A percentile compares a stretch with the other conserved stretches of the same genome.
phyloP scores from a whole-genome alignment of 208 protist genomes.

The Acanthamoeba triangularis region DNA sequence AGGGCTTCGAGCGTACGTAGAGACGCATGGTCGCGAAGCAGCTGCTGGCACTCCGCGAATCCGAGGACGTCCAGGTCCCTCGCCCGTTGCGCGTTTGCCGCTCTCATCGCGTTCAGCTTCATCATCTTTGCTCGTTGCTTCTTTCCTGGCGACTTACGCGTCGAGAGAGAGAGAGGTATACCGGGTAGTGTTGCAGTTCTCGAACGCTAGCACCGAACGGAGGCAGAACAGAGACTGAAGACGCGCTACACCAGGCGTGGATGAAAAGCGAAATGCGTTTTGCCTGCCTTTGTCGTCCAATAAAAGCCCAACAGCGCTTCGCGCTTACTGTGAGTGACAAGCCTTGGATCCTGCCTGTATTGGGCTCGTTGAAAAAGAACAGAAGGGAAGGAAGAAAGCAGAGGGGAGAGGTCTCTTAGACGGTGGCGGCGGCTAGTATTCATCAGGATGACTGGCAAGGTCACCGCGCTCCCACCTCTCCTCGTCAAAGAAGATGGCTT shows the following conservation, averaged over 20 bases:
- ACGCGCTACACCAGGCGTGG: background rate
- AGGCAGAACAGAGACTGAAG: background rate
- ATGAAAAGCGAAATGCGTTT: background rate
- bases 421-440: background rate
- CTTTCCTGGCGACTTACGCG: background rate
- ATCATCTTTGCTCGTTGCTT: background rate
- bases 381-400: background rate
- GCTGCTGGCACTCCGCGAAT: background rate
- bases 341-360: background rate
- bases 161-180: too few relatives aligned
- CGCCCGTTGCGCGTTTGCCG: background rate
- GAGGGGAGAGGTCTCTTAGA: background rate
- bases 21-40: background rate
- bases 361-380: background rate
- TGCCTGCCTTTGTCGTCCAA: background rate
- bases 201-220: background rate
- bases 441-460: constrained; percentile 66
- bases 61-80: background rate
- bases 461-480: constrained; percentile 72
- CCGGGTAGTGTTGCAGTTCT: too few relatives aligned
- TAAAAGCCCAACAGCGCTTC: background rate
- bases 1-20: background rate
- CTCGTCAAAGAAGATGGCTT: constrained; percentile 79
- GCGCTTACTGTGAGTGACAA: background rate
- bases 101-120: background rate